Conservation (phyloP, 768 basidiomycete species). For the Lactifluus hygrophoroides region DNA sequence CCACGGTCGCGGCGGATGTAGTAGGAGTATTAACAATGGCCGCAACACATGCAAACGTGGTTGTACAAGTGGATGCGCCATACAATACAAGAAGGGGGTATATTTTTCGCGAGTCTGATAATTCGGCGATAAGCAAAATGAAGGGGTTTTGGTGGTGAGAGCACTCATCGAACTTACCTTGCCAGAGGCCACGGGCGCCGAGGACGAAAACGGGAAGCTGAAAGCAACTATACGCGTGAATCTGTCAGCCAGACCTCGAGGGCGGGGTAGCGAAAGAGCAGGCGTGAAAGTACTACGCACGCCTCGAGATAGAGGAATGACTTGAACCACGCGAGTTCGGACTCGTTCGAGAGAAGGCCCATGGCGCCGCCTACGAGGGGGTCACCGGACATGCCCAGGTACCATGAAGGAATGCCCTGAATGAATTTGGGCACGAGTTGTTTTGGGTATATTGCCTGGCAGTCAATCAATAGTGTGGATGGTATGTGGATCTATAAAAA, state of each 20-base stretch:
- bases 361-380: slow-evolving; percentile 51
- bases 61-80: slow-evolving; percentile 70
- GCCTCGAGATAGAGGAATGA: slow-evolving; percentile 53
- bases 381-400: slow-evolving; percentile 53
- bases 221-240: slow-evolving; percentile 37
- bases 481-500: slow-evolving; percentile 50
- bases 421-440: slow-evolving; percentile 41
- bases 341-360: slow-evolving; percentile 32
- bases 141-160: neutral
- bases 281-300: slow-evolving; percentile 31
- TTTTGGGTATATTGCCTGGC: slow-evolving; percentile 56
- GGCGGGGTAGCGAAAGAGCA: neutral
- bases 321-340: slow-evolving; percentile 50
- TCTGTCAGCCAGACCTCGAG: neutral
- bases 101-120: slow-evolving; percentile 41
- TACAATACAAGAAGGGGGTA: slow-evolving; percentile 64
- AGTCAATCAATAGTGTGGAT: slow-evolving; percentile 60
- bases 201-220: slow-evolving; percentile 73
- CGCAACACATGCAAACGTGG: slow-evolving; percentile 62
- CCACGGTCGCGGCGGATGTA: slow-evolving; percentile 28
- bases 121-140: neutral
- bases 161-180: slow-evolving; percentile 30
- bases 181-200: slow-evolving; percentile 53
- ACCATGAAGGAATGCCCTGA: slow-evolving; percentile 37
- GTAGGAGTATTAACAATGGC: slow-evolving; percentile 48